Evolutionary conservation across 1,139 yeast species (phyloP), one percentile per base, ranked within the genome.

Genomic region (Diutina pseudorugosa): DNA sequence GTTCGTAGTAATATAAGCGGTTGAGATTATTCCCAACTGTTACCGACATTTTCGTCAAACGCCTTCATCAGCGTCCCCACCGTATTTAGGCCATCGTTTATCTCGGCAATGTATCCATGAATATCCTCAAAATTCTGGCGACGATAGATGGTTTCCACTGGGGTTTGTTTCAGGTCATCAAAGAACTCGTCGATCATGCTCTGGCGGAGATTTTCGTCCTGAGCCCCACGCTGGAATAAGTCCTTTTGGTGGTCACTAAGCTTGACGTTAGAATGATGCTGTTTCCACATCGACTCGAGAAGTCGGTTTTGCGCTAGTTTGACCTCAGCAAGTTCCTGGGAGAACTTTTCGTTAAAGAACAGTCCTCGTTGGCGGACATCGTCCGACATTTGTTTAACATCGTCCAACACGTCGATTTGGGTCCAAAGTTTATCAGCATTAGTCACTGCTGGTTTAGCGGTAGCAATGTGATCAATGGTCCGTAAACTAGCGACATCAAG

Each of bases 321-420:
- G 53, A 88, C 71, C 52, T 75, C 70, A 25, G 67, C 68, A 55
- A 90, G 66, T 44, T 83, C 82, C 8, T 70, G 68, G 43, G 79
- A 77, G 61, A 85, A 87, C 43, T 75, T 71, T 3, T 73, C 72
- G 51, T 84, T 85, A 62, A 88, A 85, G 63, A 81, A 84, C 19
- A 82, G 78, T 47, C 79, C 79, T 55, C 72, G 74, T 33, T 68
- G 60, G 50, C 72, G 69, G 1, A 81, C 80, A 52, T 82, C 80
- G 18, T 68, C 69, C 0, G 90, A 82, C 76, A 85, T 76, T 54
- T 72, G 72, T 54, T 79, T 78, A 3, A 90, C 95, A 59, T 88
- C 96, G 59, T 88, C 93, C 56, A 91, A 71, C 1, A 87, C 87
- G 61, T 87, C 96, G 51, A 90, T 83, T 61, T 89, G 95, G 2